These are phyloP conservation scores for Aschersonia sp. DNA, from an alignment of 2,329 filamentous ascomycete species.

Conservation along the genomic window DNA sequence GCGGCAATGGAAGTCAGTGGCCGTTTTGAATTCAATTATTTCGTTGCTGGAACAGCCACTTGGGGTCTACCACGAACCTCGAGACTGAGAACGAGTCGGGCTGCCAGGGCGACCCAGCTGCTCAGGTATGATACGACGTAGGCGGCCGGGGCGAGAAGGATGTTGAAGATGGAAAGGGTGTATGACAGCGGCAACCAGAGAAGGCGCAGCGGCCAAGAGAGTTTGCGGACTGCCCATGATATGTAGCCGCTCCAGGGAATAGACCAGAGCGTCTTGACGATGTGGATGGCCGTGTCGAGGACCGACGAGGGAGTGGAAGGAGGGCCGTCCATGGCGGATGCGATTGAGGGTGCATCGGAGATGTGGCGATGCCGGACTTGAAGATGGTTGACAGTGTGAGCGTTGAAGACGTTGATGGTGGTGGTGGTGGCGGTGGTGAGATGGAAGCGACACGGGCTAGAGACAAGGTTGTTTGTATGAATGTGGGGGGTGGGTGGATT, in stretches of 20 bases:
- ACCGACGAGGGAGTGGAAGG: conserved; percentile 7
- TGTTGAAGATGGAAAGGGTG: neutral
- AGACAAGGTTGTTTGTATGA: too few relatives aligned
- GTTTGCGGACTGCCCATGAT: conserved; percentile 9
- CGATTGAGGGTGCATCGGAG: neutral
- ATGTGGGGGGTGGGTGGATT: too few relatives aligned
- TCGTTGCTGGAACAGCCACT: neutral
- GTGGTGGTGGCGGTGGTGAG: too few relatives aligned
- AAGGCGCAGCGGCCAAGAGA: conserved; percentile 1
- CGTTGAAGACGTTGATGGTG: too few relatives aligned
- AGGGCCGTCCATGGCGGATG: conserved; percentile 5
- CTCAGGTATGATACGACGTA: conserved; percentile 2
- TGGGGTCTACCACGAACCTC: conserved; percentile 6
- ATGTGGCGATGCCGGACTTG: too few relatives aligned
- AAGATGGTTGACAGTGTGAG: too few relatives aligned
- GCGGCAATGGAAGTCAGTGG: neutral
- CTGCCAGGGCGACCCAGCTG: conserved; percentile 1
- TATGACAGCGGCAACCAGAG: conserved; percentile 3
- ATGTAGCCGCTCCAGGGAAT: conserved; percentile 15
- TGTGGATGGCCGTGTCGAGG: conserved; percentile 11
- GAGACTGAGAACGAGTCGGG: conserved; percentile 1
- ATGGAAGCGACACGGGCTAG: too few relatives aligned
- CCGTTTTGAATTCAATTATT: neutral
- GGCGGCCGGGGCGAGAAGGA: conserved; percentile 1
- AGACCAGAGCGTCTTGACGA: conserved; percentile 12